Evolutionary conservation across 257 asterid genomes (phyloP).

Genomic region (Solanum bukasovii): DNA sequence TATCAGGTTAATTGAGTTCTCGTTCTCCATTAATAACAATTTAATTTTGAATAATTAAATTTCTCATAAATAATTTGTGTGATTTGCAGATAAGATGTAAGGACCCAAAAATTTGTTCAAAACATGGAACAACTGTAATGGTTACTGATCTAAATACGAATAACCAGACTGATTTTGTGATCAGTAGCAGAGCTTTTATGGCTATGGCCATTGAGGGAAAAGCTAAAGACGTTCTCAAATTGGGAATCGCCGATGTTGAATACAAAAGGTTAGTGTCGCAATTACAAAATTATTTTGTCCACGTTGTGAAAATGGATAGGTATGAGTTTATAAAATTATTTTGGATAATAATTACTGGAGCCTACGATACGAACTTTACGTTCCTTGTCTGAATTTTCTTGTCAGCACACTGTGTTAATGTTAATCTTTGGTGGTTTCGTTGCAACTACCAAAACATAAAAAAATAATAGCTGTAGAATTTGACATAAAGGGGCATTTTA

Average conservation of each 20-base stretch:
- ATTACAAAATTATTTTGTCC: too few relatives aligned
- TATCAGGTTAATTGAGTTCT: conserved; percentile 37
- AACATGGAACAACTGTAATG: conserved; percentile 34
- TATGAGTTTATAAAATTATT: not conserved
- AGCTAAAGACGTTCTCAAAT: conserved; percentile 32
- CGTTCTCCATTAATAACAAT: not conserved
- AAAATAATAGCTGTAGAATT: not conserved
- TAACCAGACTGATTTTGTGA: conserved; percentile 53
- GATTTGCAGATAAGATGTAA: conserved; percentile 57
- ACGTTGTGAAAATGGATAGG: not conserved
- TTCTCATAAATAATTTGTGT: not conserved
- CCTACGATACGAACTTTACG: not conserved
- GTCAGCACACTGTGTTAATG: not conserved
- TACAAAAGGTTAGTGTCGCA: conserved; percentile 39
- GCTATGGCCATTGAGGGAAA: conserved; percentile 58
- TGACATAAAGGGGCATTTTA: not conserved
- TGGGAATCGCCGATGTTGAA: conserved; percentile 48
- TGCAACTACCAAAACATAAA: not conserved
- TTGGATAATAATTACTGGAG: not conserved
- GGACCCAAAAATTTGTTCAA: conserved; percentile 29
- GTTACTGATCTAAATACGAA: conserved; percentile 42
- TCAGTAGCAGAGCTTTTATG: conserved; percentile 59
- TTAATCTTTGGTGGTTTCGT: not conserved
- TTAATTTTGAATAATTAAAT: not conserved
- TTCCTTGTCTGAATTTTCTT: not conserved